Conservation (phyloP, 345 rosid species). For the Linum trigynum region DNA sequence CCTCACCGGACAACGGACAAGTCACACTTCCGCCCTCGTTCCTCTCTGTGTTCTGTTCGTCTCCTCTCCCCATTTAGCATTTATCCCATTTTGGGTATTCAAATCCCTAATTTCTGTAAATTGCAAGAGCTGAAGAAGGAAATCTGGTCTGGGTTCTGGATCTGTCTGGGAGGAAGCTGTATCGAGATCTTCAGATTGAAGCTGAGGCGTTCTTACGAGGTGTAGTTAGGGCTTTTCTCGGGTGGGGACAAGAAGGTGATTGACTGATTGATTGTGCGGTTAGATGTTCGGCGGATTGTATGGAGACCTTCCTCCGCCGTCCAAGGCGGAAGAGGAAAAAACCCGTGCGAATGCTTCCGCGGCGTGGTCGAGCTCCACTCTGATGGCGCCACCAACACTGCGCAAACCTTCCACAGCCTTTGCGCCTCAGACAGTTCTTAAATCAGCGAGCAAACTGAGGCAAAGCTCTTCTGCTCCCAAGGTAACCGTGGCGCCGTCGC, state of each 20-base stretch:
- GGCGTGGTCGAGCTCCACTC: constrained; percentile 78
- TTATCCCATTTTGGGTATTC: no score
- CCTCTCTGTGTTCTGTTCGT: no score
- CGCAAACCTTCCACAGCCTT: constrained; percentile 60
- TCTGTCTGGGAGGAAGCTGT: neutral
- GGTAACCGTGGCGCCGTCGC: constrained; percentile 2
- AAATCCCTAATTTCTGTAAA: no score
- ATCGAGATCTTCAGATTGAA: no score
- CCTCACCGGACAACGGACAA: no score
- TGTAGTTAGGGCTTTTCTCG: neutral
- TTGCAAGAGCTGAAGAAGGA: no score
- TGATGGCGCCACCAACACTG: constrained; percentile 90
- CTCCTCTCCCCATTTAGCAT: no score
- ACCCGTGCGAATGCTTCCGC: constrained; percentile 40
- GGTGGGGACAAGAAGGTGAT: neutral
- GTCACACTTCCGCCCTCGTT: no score
- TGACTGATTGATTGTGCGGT: neutral
- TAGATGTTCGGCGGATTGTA: constrained; percentile 86
- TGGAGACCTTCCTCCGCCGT: constrained; percentile 98
- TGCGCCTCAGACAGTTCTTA: constrained; percentile 60
- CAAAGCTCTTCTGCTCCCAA: constrained; percentile 14
- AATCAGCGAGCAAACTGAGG: constrained; percentile 49
- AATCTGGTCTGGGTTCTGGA: no score
- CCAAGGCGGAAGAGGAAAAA: constrained; percentile 68
- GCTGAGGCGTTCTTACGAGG: neutral